Evolutionary conservation across 352 stramenopile genomes (phyloP).

Genomic region (Phytophthora constricta): DNA sequence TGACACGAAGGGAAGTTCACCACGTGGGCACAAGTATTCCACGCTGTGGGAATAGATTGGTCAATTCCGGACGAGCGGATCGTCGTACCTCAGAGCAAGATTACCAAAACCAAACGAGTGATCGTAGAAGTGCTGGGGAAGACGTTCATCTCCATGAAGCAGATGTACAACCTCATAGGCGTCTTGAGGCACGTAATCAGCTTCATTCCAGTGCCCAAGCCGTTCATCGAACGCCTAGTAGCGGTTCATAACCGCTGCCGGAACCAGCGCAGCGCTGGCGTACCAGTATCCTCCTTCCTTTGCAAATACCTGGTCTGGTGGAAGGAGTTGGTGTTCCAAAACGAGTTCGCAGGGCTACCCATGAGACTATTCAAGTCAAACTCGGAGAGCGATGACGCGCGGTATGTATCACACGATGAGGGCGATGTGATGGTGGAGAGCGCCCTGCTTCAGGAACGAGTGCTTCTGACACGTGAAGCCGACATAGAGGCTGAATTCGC

Average conservation of each 20-base stretch:
- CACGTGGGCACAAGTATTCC: neutral
- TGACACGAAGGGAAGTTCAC: conserved; percentile 16
- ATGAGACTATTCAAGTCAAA: conserved; percentile 12
- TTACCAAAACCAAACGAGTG: neutral
- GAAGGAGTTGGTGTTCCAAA: conserved; percentile 6
- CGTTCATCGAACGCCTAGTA: conserved; percentile 9
- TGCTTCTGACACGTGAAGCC: too few species aligned
- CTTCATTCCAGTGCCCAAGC: conserved; percentile 10
- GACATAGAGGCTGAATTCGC: too few species aligned
- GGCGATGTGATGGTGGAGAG: too few species aligned
- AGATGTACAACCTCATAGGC: neutral
- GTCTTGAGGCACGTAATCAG: conserved; percentile 8
- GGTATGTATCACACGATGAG: too few species aligned
- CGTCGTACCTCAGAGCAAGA: conserved; percentile 9
- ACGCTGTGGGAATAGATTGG: conserved; percentile 12
- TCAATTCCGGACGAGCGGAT: conserved; percentile 3
- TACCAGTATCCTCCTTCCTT: neutral
- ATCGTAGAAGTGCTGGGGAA: neutral
- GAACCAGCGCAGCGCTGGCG: neutral
- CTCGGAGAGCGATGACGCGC: too few species aligned
- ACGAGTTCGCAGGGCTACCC: neutral
- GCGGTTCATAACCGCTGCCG: neutral
- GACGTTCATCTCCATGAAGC: conserved; percentile 5
- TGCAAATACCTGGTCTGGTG: neutral
- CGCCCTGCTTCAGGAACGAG: neutral